phyloP scores from a whole-genome alignment of 352 stramenopile genomes.

The Globisporangium emineosum region DNA sequence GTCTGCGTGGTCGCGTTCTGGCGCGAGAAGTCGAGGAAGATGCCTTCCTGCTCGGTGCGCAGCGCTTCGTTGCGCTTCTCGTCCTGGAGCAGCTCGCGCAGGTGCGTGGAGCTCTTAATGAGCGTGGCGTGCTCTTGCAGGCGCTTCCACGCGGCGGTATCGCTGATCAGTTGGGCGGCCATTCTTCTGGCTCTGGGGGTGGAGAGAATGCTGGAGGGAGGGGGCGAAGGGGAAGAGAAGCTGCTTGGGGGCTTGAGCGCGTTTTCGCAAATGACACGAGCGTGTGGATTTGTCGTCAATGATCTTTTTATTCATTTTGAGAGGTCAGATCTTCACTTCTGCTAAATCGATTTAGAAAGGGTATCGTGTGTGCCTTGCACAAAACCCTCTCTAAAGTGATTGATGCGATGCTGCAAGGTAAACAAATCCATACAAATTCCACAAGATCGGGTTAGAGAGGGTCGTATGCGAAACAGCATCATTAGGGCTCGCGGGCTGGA shows the following conservation, averaged over 20 bases:
- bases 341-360: neutral
- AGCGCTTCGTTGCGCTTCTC: constrained; percentile 86
- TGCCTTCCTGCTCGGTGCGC: constrained; percentile 90
- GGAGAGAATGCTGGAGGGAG: constrained; percentile 9
- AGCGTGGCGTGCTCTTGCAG: constrained; percentile 67
- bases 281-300: neutral
- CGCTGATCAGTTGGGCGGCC: constrained; percentile 49
- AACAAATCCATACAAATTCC: no score
- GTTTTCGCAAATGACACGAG: constrained; percentile 13
- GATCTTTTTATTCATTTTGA: neutral
- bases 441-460: neutral
- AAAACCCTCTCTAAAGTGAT: no score
- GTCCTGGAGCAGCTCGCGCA: constrained; percentile 90
- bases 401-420: no score
- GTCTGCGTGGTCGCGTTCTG: constrained; percentile 90
- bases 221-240: constrained; percentile 8
- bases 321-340: no score
- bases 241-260: constrained; percentile 24
- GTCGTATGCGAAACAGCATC: neutral
- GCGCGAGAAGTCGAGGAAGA: constrained; percentile 94
- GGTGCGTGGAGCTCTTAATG: constrained; percentile 83
- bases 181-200: neutral
- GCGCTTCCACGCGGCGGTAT: constrained; percentile 69
- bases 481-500: neutral
- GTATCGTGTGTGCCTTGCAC: no score